Evolutionary conservation across 129 eudicot genomes (phyloP), one percentile per base, ranked within the genome.

Genomic region (Helianthus tuberosus): DNA sequence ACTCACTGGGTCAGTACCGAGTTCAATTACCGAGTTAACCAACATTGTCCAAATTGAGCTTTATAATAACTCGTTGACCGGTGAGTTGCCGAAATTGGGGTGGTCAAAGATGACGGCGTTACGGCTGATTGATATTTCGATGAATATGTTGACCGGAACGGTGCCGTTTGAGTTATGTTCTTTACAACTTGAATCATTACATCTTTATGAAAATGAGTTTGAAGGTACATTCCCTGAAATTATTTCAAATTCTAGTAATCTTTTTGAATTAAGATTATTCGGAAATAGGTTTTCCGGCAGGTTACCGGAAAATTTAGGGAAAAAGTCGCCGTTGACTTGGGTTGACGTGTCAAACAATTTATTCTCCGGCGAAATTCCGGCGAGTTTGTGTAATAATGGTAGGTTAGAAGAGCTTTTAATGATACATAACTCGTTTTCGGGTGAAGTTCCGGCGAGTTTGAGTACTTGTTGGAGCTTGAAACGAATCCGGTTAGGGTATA

Each of bases 381-480:
- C 80, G 5, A 76, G 36, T 57, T 76, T 93, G 60, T 93, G 98
- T 60, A 74, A 51, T 1, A 81, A 81, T 0, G 97, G 96, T 20
- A 74, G 47, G 11, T 66, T 93, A 8, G 87, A 86, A 67, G 91
- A 93, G 80, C 80, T 90, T 61, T 59, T 93, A 47, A 55, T 90
- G 92, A 78, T 93, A 32, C 73, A 88, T 9, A 93, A 93, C 79
- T 84, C 89, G 43, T 86, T 93, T 66, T 75, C 92, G 20, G 98
- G 96, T 57, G 74, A 77, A 23, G 75, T 93, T 65, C 96, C 96
- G 75, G 84, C 71, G 57, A 84, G 74, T 72, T 81, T 86, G 8
- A 76, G 86, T 6, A 74, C 70, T 59, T 93, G 98, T 66, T 48
- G 77, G 80, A 90, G 90, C 72, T 78, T 93, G 84, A 74, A 63